Evolutionary conservation across 306 rosid species (phyloP).

Genomic region (Rosa persica): DNA sequence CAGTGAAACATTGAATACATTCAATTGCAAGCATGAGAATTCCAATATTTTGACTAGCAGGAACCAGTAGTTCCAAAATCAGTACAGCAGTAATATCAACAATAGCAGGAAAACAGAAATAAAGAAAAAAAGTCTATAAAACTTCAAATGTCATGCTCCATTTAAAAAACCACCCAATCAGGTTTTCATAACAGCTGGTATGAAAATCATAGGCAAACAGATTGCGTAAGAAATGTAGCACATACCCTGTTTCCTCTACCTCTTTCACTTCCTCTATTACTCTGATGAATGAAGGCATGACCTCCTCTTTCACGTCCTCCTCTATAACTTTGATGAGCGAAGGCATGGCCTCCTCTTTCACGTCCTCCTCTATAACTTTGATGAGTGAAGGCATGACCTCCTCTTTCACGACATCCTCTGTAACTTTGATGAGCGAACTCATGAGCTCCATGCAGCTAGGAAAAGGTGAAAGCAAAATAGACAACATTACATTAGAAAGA

Average conservation of each 20-base stretch:
- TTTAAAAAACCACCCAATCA: background rate
- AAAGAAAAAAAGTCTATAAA: background rate
- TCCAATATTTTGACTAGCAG: background rate
- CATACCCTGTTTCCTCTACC: conserved; percentile 72
- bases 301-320: conserved; percentile 5
- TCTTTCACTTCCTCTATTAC: conserved; percentile 67
- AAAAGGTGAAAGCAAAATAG: conserved; percentile 14
- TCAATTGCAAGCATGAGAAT: background rate
- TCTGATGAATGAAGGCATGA: background rate
- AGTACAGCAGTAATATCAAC: background rate
- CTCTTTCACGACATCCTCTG: conserved; percentile 36
- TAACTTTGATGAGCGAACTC: conserved; percentile 6
- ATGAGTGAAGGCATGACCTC: conserved; percentile 19
- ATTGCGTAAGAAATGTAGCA: conserved; percentile 18
- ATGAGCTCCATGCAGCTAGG: conserved; percentile 23
- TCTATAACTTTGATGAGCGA: background rate
- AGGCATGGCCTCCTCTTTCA: conserved; percentile 11
- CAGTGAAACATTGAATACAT: background rate
- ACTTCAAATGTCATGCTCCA: background rate
- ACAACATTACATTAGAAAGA: background rate
- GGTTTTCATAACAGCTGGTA: background rate
- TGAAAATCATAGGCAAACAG: background rate
- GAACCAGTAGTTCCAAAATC: background rate
- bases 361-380: conserved; percentile 33
- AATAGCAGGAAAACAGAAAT: background rate